Conservation (phyloP, 495 filamentous ascomycete species). For the Xylaria venustula region DNA sequence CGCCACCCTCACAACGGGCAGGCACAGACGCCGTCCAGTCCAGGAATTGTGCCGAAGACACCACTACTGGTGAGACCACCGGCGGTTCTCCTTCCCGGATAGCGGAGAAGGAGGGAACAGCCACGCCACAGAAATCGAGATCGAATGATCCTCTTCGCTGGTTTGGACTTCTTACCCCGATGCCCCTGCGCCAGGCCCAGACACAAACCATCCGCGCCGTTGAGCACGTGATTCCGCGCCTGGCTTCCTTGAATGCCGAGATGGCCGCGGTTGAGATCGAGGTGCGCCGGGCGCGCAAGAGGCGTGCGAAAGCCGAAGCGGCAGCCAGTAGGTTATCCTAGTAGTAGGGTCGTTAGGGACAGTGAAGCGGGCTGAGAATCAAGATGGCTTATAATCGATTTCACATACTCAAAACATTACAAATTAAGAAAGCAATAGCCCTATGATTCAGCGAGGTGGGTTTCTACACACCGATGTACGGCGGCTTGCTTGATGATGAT, state of each 20-base stretch:
- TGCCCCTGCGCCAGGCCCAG: conserved; percentile 60
- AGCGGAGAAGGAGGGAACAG: background rate
- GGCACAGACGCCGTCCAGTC: background rate
- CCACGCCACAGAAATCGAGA: background rate
- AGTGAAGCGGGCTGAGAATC: conserved; percentile 3
- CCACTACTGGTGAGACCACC: background rate
- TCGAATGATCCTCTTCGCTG: conserved; percentile 60
- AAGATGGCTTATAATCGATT: too few relatives aligned
- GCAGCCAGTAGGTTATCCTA: conserved; percentile 13
- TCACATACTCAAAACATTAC: too few relatives aligned
- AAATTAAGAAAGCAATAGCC: background rate
- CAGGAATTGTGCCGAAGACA: background rate
- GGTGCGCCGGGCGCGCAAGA: conserved; percentile 51
- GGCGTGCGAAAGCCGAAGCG: conserved; percentile 41
- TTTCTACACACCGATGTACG: background rate
- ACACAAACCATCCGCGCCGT: conserved; percentile 41
- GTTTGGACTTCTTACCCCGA: conserved; percentile 68
- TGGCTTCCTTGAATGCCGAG: conserved; percentile 43
- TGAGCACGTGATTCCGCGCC: conserved; percentile 43
- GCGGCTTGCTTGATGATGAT: background rate
- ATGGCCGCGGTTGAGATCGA: conserved; percentile 52
- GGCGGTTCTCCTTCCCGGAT: background rate
- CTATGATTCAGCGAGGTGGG: background rate
- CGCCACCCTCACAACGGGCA: background rate
- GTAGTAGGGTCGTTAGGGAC: conserved; percentile 11